phyloP scores from a whole-genome alignment of 2,329 filamentous ascomycete species.

The Xylariomycetidae sp. region DNA sequence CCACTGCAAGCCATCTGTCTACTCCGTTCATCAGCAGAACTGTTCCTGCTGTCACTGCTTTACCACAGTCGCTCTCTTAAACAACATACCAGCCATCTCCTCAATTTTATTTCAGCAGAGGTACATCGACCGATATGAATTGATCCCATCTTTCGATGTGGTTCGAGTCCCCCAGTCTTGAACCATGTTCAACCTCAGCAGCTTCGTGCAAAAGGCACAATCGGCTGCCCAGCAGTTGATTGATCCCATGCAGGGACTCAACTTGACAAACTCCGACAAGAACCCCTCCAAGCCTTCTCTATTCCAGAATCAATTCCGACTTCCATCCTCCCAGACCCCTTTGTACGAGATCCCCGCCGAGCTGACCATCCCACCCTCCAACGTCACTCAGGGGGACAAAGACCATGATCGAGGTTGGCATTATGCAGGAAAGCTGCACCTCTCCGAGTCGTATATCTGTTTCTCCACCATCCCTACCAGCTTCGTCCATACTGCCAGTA shows the following conservation, averaged over 20 bases:
- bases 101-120: too few relatives aligned
- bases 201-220: constrained; percentile 82
- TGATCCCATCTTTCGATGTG: constrained; percentile 21
- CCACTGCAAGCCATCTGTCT: too few relatives aligned
- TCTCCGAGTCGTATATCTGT: constrained; percentile 92
- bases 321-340: constrained; percentile 86
- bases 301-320: constrained; percentile 94
- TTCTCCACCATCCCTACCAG: constrained; percentile 92
- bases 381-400: constrained; percentile 65
- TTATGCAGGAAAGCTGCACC: constrained; percentile 86
- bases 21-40: too few relatives aligned
- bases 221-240: constrained; percentile 75
- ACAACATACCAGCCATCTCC: too few relatives aligned
- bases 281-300: constrained; percentile 87
- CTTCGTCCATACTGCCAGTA: constrained; percentile 75
- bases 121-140: constrained; percentile 29
- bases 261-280: constrained; percentile 67
- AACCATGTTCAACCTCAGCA: constrained; percentile 61
- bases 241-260: constrained; percentile 76
- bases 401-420: constrained; percentile 72
- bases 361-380: constrained; percentile 76
- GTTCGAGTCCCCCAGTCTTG: constrained; percentile 22
- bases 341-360: constrained; percentile 96
- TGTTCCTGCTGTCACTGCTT: too few relatives aligned
- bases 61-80: too few relatives aligned